Conservation (phyloP, 177 flowering plant species). For the Vitis hybrid region DNA sequence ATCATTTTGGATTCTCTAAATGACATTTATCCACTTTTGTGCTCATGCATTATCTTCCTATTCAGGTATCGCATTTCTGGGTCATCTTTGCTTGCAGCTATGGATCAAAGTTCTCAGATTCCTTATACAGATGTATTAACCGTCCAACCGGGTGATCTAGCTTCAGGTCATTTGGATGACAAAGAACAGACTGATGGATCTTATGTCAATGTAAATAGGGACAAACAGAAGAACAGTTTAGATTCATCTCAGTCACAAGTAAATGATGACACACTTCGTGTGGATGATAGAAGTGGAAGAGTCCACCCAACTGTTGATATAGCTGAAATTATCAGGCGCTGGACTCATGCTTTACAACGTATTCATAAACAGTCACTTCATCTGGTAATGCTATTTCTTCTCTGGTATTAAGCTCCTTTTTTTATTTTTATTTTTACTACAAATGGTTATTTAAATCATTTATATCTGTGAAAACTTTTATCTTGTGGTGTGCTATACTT, state of each 20-base stretch:
- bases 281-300: constrained; percentile 86
- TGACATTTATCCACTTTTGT: constrained; percentile 2
- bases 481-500: constrained; percentile 1
- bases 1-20: neutral
- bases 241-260: constrained; percentile 44
- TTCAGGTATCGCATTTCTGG: constrained; percentile 98
- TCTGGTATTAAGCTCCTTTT: too few relatives aligned
- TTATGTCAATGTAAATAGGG: constrained; percentile 32
- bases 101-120: constrained; percentile 95
- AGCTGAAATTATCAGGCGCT: constrained; percentile 93
- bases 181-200: constrained; percentile 58
- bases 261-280: constrained; percentile 51
- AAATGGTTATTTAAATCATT: too few relatives aligned
- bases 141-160: constrained; percentile 41
- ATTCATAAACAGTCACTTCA: constrained; percentile 95
- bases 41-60: constrained; percentile 12
- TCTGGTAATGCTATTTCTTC: constrained; percentile 46
- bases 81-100: constrained; percentile 93
- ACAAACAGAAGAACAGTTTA: constrained; percentile 29
- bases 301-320: constrained; percentile 91
- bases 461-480: neutral
- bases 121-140: constrained; percentile 52
- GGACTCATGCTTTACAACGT: constrained; percentile 99
- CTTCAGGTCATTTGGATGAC: constrained; percentile 40
- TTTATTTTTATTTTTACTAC: too few relatives aligned